Evolutionary conservation across 371 early-diverging fungal species (phyloP), one percentile per base, ranked within the genome.

Genomic region (Haplosporangium sp.): DNA sequence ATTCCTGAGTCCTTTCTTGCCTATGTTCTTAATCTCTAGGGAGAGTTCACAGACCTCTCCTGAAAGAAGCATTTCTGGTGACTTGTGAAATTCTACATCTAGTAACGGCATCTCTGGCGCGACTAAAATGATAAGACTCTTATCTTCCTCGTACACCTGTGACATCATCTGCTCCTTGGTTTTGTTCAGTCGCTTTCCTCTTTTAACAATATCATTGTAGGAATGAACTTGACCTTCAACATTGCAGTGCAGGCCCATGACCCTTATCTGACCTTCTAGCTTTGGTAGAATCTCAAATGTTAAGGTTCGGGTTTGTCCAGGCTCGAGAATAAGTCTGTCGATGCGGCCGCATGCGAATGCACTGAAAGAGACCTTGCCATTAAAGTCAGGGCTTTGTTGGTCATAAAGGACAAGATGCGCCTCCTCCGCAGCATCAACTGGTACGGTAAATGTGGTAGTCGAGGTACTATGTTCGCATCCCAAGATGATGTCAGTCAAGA

Each of bases 21-120:
- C 96, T 48, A 91, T 89, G 85, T 98, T 98, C 44, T 87, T 93
- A 19, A 97, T 84, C 71, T 93, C 92, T 61, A 98, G 55, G 0
- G 89, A 89, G 0, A 91, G 83, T 48, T 89, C 88, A 37, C 88
- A 87, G 35, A 96, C 94, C 73, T 97, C 93, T 1, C 98, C 98
- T 15, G 93, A 92, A 34, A 95, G 83, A 34, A 98, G 83, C 10
- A 86, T 85, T 9, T 92, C 92, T 0, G 97, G 98, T 40, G 95
- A 89, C 37, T 84, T 65, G 39, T 92, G 92, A 63, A 96, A 92
- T 0, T 86, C 71, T 1, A 96, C 88, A 62, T 95, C 93, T 39
- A 97, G 81, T 34, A 95, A 84, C 10, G 98, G 97, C 92, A 96
- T 92, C 2, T 93, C 92, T 0, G 93, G 89, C 0, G 93, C 92